Percentiles rank a stretch among this genome's conserved stretches.
Conservation (phyloP, 371 early-diverging fungal species). For the Capillidium rhysosporum region DNA sequence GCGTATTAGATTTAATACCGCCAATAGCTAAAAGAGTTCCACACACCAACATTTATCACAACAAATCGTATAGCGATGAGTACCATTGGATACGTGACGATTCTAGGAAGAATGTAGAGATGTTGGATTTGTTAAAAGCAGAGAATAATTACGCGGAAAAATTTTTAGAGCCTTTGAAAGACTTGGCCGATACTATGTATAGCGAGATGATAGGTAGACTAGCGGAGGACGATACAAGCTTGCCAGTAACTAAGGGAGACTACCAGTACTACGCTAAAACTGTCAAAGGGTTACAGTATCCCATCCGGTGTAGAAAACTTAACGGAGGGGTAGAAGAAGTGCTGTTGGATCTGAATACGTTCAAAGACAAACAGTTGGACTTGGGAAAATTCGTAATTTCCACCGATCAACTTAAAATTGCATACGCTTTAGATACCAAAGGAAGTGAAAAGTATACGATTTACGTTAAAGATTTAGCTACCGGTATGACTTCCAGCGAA, state of each 20-base stretch:
- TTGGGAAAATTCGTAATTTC: not conserved
- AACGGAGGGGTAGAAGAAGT: constrained; percentile 1
- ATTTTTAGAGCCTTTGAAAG: not conserved
- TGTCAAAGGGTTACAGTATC: constrained; percentile 5
- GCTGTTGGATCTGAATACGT: constrained; percentile 2
- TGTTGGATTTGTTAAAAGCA: not conserved
- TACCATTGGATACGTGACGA: constrained; percentile 7
- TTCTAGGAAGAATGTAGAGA: not conserved
- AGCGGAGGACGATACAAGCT: not conserved
- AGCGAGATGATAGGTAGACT: constrained; percentile 1
- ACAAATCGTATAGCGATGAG: not conserved
- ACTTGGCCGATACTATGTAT: not conserved
- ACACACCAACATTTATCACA: too few species aligned
- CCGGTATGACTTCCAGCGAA: constrained; percentile 16
- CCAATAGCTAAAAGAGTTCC: too few species aligned
- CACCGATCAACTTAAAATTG: constrained; percentile 20
- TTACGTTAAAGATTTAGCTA: constrained; percentile 24
- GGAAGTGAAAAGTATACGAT: constrained; percentile 32
- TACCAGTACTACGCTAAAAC: not conserved
- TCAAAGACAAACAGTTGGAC: not conserved
- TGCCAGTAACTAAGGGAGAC: not conserved
- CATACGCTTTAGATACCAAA: constrained; percentile 26
- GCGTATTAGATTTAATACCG: too few species aligned
- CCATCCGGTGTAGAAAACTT: not conserved
- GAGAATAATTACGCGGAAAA: constrained; percentile 3